phyloP scores from a whole-genome alignment of 2,329 filamentous ascomycete genomes.

The Lachnellula cervina region DNA sequence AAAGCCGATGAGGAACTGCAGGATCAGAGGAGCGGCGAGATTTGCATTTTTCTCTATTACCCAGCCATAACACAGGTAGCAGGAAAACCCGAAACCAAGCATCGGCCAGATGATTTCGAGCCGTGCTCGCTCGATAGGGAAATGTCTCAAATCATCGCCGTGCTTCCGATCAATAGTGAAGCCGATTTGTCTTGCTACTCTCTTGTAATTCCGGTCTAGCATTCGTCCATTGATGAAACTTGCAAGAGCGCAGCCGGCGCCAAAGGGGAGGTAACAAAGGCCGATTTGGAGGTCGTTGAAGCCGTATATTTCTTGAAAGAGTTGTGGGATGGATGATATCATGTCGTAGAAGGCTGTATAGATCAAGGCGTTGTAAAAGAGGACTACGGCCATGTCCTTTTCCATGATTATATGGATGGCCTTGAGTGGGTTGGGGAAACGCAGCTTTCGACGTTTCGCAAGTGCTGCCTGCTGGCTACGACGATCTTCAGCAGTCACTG shows the following conservation, averaged over 20 bases:
- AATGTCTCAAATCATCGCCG: slow-evolving; percentile 32
- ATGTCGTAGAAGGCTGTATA: slow-evolving; percentile 54
- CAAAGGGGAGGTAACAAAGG: slow-evolving; percentile 39
- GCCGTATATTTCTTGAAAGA: slow-evolving; percentile 32
- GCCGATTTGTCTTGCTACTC: slow-evolving; percentile 57
- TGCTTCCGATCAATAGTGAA: slow-evolving; percentile 57
- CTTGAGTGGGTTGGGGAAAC: slow-evolving; percentile 53
- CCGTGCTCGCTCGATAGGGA: slow-evolving; percentile 37
- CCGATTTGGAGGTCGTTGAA: slow-evolving; percentile 33
- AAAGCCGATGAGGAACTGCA: slow-evolving; percentile 53
- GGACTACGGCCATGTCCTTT: slow-evolving; percentile 51
- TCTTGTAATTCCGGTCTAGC: slow-evolving; percentile 64
- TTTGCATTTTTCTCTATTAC: slow-evolving; percentile 46
- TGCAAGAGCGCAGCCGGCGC: slow-evolving; percentile 44
- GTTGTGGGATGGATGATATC: slow-evolving; percentile 47
- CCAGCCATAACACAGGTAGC: slow-evolving; percentile 55
- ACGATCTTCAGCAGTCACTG: slow-evolving; percentile 31
- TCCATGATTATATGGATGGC: slow-evolving; percentile 50
- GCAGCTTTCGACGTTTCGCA: slow-evolving; percentile 38
- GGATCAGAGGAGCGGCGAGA: slow-evolving; percentile 50
- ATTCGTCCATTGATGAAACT: slow-evolving; percentile 52
- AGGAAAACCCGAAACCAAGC: slow-evolving; percentile 48
- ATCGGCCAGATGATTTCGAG: slow-evolving; percentile 51
- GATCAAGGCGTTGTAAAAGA: slow-evolving; percentile 48
- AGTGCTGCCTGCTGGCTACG: slow-evolving; percentile 32